Conservation (phyloP, 129 eudicot species). For the Ambrosia artemisiifolia region DNA sequence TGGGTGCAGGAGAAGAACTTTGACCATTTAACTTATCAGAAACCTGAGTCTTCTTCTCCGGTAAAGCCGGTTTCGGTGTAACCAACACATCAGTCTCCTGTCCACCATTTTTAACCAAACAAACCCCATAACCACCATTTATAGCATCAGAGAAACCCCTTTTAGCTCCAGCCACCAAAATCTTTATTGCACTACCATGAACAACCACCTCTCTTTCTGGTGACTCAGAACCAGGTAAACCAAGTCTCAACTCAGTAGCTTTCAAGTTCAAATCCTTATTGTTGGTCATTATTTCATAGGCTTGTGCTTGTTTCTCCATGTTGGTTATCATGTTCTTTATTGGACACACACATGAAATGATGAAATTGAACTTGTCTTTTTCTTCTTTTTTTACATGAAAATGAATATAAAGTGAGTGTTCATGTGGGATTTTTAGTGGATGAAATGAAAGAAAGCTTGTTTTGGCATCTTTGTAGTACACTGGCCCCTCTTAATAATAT, state of each 20-base stretch:
- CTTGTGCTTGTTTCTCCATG: slow-evolving; percentile 43
- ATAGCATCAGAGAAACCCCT: slow-evolving; percentile 62
- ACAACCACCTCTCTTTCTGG: slow-evolving; percentile 42
- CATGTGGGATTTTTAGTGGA: slow-evolving; percentile 1
- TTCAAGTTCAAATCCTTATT: slow-evolving; percentile 16
- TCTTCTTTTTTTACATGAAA: not conserved
- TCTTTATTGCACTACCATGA: slow-evolving; percentile 25
- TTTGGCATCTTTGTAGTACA: slow-evolving; percentile 29
- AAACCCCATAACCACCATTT: slow-evolving; percentile 42
- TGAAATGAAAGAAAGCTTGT: slow-evolving; percentile 1
- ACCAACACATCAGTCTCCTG: slow-evolving; percentile 38
- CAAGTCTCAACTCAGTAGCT: slow-evolving; percentile 55
- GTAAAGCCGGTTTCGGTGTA: slow-evolving; percentile 29
- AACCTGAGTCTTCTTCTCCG: slow-evolving; percentile 45
- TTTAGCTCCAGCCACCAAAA: slow-evolving; percentile 52
- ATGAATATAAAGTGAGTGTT: slow-evolving; percentile 10
- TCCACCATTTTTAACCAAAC: slow-evolving; percentile 38
- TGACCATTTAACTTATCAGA: slow-evolving; percentile 37
- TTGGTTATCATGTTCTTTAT: slow-evolving; percentile 44
- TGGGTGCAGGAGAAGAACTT: slow-evolving; percentile 47
- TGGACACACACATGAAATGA: slow-evolving; percentile 36
- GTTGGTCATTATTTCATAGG: slow-evolving; percentile 11
- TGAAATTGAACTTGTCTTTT: not conserved
- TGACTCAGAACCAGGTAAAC: slow-evolving; percentile 76
- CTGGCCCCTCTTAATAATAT: slow-evolving; percentile 20